Base-by-base conservation (phyloP, 2,329 filamentous ascomycete species). In the Epichloe glyceriae region DNA sequence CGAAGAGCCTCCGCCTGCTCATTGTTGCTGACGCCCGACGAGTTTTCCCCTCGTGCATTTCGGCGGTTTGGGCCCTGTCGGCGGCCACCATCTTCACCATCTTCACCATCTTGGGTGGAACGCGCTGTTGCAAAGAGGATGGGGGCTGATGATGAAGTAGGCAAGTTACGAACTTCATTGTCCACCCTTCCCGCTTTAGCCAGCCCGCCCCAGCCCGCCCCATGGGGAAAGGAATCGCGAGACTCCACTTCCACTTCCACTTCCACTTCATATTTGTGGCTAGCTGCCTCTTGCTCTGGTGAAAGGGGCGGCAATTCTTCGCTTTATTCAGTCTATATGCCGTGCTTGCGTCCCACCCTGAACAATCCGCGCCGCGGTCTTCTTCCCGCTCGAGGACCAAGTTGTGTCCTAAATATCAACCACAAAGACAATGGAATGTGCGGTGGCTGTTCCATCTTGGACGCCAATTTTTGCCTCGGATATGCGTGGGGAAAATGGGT, bases 1-100 rank as follows among this genome's bases (percentile, higher is more conserved):
- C 59, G 54, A 22, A 64, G 49, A 3, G 60, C 58, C 39, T 57
- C 55, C 8, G 57, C 53, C 14, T 63, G 55, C 46, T 62, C 59
- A 8, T 62, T 56, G 6, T 53, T 41, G 26, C 19, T 43, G 34
- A 10, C 5, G 4, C 14, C 43, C n/a, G 35, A 11, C 30, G 33
- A 17, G 22, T 41, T 26, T 34, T 38, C 34, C 46, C 52, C 12
- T 42, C 42, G n/a, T 19, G 14, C 38, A 46, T 38, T 22, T 41
- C 20, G 14, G 43, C 17, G 3, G 50, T 7, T 14, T 34, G 46
- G 4, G 35, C 12, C 17, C 46, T 38, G 14, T 41, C 42, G 37
- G 10, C 41, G 35, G 26, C 17, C 41, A 30, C 40, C 41, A 50
- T 39, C 44, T 14, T 26, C 42, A 33, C 41, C 41, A 46, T 45